A percentile compares a stretch with the other conserved stretches of the same genome.
Conservation (phyloP, 352 stramenopile species). For the Ophiocytium majus region DNA sequence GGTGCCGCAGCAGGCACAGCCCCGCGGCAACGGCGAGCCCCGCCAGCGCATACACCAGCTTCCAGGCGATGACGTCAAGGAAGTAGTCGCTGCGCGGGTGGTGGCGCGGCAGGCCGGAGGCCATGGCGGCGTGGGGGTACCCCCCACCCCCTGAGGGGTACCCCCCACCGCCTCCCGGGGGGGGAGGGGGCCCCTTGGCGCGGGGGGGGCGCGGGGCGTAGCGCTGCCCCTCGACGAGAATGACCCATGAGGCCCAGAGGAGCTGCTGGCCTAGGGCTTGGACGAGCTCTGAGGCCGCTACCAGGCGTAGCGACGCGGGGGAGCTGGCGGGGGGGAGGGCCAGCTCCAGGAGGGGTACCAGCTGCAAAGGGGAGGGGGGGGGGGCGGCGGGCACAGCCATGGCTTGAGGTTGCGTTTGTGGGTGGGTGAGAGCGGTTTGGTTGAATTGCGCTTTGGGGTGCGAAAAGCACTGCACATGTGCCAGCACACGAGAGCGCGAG, state of each 20-base stretch:
- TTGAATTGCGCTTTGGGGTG: no score
- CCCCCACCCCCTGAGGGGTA: not conserved
- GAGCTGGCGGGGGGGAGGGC: not conserved
- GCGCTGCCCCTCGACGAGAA: conserved; percentile 46
- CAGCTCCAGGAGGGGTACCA: not conserved
- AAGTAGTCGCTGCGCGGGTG: conserved; percentile 46
- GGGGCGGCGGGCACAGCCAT: no score
- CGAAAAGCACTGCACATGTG: no score
- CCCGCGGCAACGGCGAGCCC: conserved; percentile 29
- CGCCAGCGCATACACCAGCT: conserved; percentile 39
- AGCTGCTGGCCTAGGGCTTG: conserved; percentile 27
- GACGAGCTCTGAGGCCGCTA: conserved; percentile 2
- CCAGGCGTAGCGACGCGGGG: not conserved
- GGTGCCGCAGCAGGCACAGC: conserved; percentile 33
- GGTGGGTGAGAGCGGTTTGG: no score
- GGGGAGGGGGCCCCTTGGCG: no score
- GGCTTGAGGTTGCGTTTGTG: no score
- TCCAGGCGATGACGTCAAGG: conserved; percentile 49
- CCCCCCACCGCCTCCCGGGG: conserved; percentile 4
- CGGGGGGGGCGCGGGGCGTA: conserved; percentile 16
- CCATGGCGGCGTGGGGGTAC: not conserved
- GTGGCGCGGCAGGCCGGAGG: conserved; percentile 33
- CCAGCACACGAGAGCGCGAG: conserved; percentile 42
- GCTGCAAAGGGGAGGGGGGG: no score
- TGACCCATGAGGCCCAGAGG: conserved; percentile 45